These are phyloP conservation scores for Ceratocystis lukuohia DNA, from an alignment of 2,329 filamentous ascomycete species.

Conservation along the genomic window DNA sequence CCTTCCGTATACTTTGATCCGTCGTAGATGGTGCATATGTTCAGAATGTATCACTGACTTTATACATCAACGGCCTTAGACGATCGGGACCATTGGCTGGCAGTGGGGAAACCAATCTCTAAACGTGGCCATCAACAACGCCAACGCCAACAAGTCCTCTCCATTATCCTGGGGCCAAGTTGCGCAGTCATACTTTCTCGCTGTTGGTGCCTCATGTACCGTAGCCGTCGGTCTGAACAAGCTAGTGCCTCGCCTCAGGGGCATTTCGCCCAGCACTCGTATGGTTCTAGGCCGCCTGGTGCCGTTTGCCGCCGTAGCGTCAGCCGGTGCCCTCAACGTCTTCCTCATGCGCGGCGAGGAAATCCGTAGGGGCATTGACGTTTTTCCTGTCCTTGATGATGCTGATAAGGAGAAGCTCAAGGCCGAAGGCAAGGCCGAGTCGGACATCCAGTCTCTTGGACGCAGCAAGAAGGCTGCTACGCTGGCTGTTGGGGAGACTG, in stretches of 20 bases:
- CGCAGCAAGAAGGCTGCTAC: constrained; percentile 80
- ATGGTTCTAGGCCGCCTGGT: constrained; percentile 74
- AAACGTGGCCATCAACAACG: constrained; percentile 94
- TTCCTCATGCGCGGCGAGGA: constrained; percentile 97
- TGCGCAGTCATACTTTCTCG: constrained; percentile 78
- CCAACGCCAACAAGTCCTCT: constrained; percentile 95
- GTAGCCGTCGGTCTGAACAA: constrained; percentile 88
- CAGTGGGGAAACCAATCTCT: constrained; percentile 94
- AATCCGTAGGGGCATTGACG: constrained; percentile 82
- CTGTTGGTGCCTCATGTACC: constrained; percentile 83
- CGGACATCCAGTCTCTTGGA: constrained; percentile 58
- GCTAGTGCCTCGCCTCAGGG: constrained; percentile 70
- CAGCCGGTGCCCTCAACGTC: constrained; percentile 82
- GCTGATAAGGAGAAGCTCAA: constrained; percentile 48
- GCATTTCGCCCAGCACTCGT: constrained; percentile 59
- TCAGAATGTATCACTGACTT: constrained; percentile 15
- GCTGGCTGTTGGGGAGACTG: constrained; percentile 84
- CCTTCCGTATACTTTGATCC: not conserved
- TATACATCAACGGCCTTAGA: constrained; percentile 33
- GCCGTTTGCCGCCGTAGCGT: constrained; percentile 88
- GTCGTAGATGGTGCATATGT: not conserved
- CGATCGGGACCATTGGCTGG: constrained; percentile 77
- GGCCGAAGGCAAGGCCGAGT: constrained; percentile 46
- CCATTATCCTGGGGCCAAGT: constrained; percentile 71
- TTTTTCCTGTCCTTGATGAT: constrained; percentile 68